A percentile compares a stretch with the other conserved stretches of the same genome.
phyloP scores from a whole-genome alignment of 192 early-diverging fungal genomes.

The Backusella sp. region DNA sequence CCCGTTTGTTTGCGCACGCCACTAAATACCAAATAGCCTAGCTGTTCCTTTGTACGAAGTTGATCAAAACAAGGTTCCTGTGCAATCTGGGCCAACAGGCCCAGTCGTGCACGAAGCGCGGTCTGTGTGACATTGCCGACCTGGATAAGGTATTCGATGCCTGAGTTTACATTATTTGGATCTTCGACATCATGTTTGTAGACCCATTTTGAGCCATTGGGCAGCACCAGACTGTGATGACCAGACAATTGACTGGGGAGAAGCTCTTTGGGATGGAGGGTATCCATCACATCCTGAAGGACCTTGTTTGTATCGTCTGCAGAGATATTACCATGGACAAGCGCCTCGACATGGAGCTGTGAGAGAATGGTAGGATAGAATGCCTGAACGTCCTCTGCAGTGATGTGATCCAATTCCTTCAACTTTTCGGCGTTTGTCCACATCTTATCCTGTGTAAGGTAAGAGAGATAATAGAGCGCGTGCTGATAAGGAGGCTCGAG shows the following conservation, averaged over 20 bases:
- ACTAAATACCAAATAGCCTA: conserved; percentile 78
- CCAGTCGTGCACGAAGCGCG: conserved; percentile 61
- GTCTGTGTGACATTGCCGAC: conserved; percentile 70
- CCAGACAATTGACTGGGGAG: conserved; percentile 53
- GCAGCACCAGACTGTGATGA: conserved; percentile 55
- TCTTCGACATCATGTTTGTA: conserved; percentile 65
- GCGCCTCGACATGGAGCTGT: conserved; percentile 70
- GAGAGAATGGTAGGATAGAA: conserved; percentile 77
- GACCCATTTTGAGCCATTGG: conserved; percentile 46
- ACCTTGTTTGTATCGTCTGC: conserved; percentile 65
- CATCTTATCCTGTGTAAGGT: conserved; percentile 74
- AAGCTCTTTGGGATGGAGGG: conserved; percentile 60
- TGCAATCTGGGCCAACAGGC: conserved; percentile 78
- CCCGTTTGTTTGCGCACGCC: conserved; percentile 74
- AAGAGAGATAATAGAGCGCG: conserved; percentile 71
- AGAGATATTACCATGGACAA: conserved; percentile 86
- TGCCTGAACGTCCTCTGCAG: conserved; percentile 64
- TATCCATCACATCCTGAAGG: conserved; percentile 54
- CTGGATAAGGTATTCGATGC: conserved; percentile 83
- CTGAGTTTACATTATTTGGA: conserved; percentile 82
- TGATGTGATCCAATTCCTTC: conserved; percentile 66
- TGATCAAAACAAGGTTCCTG: conserved; percentile 93
- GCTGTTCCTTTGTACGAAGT: conserved; percentile 88
- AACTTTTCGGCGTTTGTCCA: conserved; percentile 83
- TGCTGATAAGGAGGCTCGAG: conserved; percentile 80